Evolutionary conservation across 345 rosid genomes (phyloP).

Genomic region (Citrus sp.): DNA sequence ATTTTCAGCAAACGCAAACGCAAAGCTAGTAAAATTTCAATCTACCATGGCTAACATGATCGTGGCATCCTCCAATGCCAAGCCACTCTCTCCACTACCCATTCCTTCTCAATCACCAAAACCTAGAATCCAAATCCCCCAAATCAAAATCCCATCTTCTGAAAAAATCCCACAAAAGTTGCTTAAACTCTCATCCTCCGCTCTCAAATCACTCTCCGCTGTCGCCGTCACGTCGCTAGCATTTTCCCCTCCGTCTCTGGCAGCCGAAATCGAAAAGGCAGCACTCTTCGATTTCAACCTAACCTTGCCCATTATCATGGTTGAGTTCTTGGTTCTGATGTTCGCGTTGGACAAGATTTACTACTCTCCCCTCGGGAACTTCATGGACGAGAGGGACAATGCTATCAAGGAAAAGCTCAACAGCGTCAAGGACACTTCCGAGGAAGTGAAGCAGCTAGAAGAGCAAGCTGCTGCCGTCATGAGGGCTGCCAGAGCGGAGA

Average conservation of each 20-base stretch:
- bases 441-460: conserved; percentile 82
- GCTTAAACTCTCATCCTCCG: conserved; percentile 28
- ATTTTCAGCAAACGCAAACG: background rate
- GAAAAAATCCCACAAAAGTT: conserved; percentile 29
- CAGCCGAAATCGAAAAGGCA: conserved; percentile 81
- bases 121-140: conserved; percentile 36
- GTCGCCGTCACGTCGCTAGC: conserved; percentile 43
- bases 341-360: conserved; percentile 78
- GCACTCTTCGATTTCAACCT: conserved; percentile 92
- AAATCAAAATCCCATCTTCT: conserved; percentile 26
- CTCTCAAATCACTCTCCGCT: conserved; percentile 62
- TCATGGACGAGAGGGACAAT: conserved; percentile 83
- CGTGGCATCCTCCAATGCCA: conserved; percentile 61
- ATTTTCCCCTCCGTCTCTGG: conserved; percentile 71
- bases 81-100: conserved; percentile 26
- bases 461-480: conserved; percentile 75
- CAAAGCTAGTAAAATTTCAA: too few species aligned
- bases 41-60: conserved; percentile 72
- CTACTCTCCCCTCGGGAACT: conserved; percentile 79
- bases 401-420: conserved; percentile 74
- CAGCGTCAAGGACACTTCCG: conserved; percentile 74
- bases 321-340: conserved; percentile 78
- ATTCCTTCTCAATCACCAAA: conserved; percentile 31
- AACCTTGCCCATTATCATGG: conserved; percentile 85
- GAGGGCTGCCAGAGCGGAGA: conserved; percentile 91